A percentile compares a stretch with the other conserved stretches of the same genome.
These are phyloP conservation scores for Coprinellus aureogranulatus DNA, from an alignment of 768 basidiomycete genomes.

Conservation along the genomic window DNA sequence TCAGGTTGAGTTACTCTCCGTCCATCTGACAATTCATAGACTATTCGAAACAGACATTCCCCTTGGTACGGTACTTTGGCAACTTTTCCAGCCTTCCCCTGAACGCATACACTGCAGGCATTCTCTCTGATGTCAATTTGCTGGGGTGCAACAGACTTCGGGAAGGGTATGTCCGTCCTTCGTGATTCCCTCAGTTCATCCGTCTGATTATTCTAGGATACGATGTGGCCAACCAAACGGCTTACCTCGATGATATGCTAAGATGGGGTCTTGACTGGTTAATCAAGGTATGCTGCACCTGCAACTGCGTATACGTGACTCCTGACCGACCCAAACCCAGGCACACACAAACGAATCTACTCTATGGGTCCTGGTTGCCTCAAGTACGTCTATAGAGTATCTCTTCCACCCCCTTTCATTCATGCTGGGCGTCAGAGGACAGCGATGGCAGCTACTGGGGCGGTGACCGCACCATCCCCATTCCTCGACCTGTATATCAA, in stretches of 20 bases:
- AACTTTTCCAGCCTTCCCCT: neutral
- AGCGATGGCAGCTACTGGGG: conserved; percentile 86
- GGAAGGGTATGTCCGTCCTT: conserved; percentile 50
- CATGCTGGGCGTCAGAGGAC: conserved; percentile 35
- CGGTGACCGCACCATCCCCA: conserved; percentile 75
- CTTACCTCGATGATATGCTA: conserved; percentile 87
- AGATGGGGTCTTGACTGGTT: conserved; percentile 93
- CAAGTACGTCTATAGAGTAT: conserved; percentile 42
- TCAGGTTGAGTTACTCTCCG: conserved; percentile 2
- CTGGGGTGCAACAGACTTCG: conserved; percentile 87
- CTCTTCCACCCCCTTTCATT: conserved; percentile 3
- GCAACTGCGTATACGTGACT: neutral
- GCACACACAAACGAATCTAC: conserved; percentile 75
- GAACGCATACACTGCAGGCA: conserved; percentile 40
- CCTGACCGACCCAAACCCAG: conserved; percentile 37
- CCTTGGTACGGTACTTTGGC: conserved; percentile 52
- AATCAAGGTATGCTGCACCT: conserved; percentile 61
- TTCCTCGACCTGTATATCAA: conserved; percentile 70
- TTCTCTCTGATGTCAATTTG: conserved; percentile 82
- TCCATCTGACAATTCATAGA: too few species aligned
- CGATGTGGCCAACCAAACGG: conserved; percentile 80
- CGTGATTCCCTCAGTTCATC: neutral
- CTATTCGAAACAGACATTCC: conserved; percentile 86
- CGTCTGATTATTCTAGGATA: conserved; percentile 51
- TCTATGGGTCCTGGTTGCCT: conserved; percentile 75